These are phyloP conservation scores for Penicillium sp. DNA, from an alignment of 2,329 filamentous ascomycete species.

Conservation along the genomic window DNA sequence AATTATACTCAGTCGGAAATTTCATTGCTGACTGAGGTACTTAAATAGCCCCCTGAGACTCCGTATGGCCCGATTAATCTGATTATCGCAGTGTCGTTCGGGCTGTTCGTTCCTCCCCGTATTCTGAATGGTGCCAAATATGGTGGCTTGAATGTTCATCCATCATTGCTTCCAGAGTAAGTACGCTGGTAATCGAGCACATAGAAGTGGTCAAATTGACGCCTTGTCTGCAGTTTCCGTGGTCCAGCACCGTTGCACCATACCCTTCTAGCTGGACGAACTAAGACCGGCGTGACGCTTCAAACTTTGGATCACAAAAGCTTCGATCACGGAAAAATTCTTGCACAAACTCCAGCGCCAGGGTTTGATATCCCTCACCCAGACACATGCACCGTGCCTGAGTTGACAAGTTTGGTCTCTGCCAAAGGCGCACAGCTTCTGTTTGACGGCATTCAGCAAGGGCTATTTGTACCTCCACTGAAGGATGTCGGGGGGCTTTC, in stretches of 20 bases:
- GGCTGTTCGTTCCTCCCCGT: constrained; percentile 74
- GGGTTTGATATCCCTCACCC: constrained; percentile 50
- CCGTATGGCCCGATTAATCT: constrained; percentile 57
- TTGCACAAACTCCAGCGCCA: constrained; percentile 61
- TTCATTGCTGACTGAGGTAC: constrained; percentile 9
- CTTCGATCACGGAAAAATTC: constrained; percentile 74
- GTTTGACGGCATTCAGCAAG: constrained; percentile 55
- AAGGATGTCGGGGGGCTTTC: constrained; percentile 25
- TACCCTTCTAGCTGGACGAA: constrained; percentile 60
- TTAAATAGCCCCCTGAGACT: constrained; percentile 48
- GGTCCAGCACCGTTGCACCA: constrained; percentile 84
- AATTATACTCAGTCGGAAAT: too few species aligned
- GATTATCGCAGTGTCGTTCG: constrained; percentile 89
- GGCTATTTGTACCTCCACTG: constrained; percentile 61
- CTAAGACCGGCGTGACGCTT: constrained; percentile 67
- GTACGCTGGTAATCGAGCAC: constrained; percentile 13
- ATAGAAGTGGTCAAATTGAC: neutral
- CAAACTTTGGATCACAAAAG: constrained; percentile 72
- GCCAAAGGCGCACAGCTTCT: constrained; percentile 66
- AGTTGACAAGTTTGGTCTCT: constrained; percentile 53
- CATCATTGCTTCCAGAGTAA: constrained; percentile 80
- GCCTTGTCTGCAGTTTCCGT: constrained; percentile 53
- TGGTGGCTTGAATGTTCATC: constrained; percentile 89
- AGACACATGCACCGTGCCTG: constrained; percentile 41
- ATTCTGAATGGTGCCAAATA: constrained; percentile 66